Evolutionary conservation across 495 filamentous ascomycete genomes (phyloP), one percentile per base, ranked within the genome.

Genomic region (Neurospora sp.): DNA sequence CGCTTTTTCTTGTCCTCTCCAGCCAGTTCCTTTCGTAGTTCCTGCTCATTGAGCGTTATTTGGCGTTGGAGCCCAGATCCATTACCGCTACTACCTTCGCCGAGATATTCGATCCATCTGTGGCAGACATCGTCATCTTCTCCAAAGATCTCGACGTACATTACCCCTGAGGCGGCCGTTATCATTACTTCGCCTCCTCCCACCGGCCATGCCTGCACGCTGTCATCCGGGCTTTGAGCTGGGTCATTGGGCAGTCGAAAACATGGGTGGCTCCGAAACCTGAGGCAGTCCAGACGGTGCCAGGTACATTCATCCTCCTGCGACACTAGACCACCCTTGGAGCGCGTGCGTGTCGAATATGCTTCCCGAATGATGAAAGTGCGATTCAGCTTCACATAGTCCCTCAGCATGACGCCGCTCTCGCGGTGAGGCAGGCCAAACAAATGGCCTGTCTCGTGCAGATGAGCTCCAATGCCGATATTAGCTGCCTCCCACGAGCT

Each of bases 401-500:
- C 94, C 70, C 92, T 87, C 18, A 92, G 84, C 94, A 98, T 98
- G 72, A 97, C 86, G 9, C 94, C 94, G 44, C 84, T 91, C 73
- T 94, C 93, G 77, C 92, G 93, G 78, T 96, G 93, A 9, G 94
- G 93, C 74, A 91, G 94, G 59, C 94, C 94, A 74, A 98, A 90
- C 22, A 95, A 80, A 81, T 96, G 94, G 3, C 94, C 94, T 0
- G 89, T 89, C 81, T 97, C 94, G 78, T 96, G 94, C 14, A 98
- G 82, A 82, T 97, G 94, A 37, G 94, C 94, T 9, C 94, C 94
- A 75, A 97, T 96, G 65, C 94, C 94, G 73, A 97, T 88, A 76
- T 94, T 95, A 9, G 93, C 93, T 20, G 94, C 89, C 78, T 97
- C 94, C 94, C 94, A 97, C 72, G 90, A 96, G 71, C 91, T 96